These are phyloP conservation scores for Cyberlindnera galapagoensis DNA, from an alignment of 805 yeast genomes.

Conservation along the genomic window DNA sequence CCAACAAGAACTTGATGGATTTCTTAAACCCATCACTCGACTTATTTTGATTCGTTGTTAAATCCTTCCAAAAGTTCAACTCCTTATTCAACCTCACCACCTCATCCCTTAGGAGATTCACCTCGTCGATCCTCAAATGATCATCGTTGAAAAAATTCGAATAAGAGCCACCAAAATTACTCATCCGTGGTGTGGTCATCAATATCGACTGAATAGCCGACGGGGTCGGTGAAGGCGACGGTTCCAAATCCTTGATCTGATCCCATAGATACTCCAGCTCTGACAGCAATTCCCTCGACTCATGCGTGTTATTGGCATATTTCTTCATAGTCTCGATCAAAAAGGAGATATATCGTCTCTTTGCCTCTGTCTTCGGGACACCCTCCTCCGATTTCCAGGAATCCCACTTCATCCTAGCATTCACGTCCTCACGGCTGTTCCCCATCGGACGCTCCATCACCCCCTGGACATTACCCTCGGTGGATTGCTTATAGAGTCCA, in stretches of 20 bases:
- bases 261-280: constrained; percentile 75
- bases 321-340: constrained; percentile 67
- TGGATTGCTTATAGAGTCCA: constrained; percentile 84
- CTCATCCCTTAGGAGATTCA: constrained; percentile 1
- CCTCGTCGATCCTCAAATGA: no score
- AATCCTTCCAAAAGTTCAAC: no score
- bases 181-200: constrained; percentile 13
- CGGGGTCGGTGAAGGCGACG: constrained; percentile 18
- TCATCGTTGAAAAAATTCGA: no score
- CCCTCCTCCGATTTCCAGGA: constrained; percentile 82
- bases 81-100: constrained; percentile 1
- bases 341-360: constrained; percentile 58
- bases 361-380: constrained; percentile 61
- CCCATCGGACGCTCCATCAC: constrained; percentile 64
- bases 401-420: constrained; percentile 54
- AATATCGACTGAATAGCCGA: no score
- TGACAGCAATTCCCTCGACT: constrained; percentile 54
- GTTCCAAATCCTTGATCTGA: constrained; percentile 47
- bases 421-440: constrained; percentile 51
- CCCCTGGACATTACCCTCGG: constrained; percentile 72
- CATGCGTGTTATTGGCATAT: constrained; percentile 62
- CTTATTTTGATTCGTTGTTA: no score
- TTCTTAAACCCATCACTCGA: constrained; percentile 10
- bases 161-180: constrained; percentile 8
- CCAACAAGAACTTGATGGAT: constrained; percentile 5